Percentiles rank a stretch among this genome's conserved stretches.
These are phyloP conservation scores for Glomus cerebriforme DNA, from an alignment of 192 early-diverging fungal species.

Conservation along the genomic window DNA sequence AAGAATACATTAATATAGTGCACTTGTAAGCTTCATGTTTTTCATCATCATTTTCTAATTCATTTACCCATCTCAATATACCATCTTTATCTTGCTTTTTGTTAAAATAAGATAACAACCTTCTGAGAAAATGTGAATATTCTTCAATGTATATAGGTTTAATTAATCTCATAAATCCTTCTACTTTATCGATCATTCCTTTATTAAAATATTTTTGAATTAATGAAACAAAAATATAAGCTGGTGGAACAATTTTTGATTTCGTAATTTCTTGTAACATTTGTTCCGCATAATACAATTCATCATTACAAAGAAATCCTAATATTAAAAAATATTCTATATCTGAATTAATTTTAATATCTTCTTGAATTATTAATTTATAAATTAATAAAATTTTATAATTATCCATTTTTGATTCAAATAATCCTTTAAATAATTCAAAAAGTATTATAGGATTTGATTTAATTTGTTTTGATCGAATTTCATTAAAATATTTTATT, in stretches of 20 bases:
- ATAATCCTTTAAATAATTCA: not conserved
- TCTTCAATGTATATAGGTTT: not conserved
- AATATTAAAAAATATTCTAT: not conserved
- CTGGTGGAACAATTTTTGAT: not conserved
- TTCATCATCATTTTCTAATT: not conserved
- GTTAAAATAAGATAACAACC: not conserved
- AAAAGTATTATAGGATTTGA: not conserved
- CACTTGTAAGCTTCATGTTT: too few relatives aligned
- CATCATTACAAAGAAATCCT: not conserved
- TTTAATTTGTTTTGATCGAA: not conserved
- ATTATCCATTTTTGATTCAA: not conserved
- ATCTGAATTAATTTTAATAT: not conserved
- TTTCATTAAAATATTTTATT: not conserved
- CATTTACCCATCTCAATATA: not conserved
- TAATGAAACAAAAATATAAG: not conserved
- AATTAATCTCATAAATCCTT: not conserved
- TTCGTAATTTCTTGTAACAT: not conserved
- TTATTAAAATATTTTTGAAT: not conserved
- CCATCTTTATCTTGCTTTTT: not conserved
- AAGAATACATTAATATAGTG: not conserved
- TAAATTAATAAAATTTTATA: not conserved
- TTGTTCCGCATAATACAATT: not conserved
- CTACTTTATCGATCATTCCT: not conserved
- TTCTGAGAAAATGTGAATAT: not conserved
- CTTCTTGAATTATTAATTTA: not conserved